Evolutionary conservation across 805 yeast genomes (phyloP), one percentile per base, ranked within the genome.

Genomic region (Saturnispora saitoi): DNA sequence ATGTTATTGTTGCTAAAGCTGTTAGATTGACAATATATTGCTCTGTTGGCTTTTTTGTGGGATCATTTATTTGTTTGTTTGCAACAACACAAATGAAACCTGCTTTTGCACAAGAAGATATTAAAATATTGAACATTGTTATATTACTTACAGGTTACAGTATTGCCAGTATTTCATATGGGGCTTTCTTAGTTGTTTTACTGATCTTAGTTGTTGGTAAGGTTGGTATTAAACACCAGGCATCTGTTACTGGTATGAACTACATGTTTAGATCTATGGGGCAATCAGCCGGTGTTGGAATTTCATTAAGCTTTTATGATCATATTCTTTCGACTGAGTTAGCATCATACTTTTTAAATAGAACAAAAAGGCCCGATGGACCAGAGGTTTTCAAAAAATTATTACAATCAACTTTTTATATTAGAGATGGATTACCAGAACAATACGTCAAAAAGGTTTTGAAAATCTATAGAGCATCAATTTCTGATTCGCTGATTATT

Each of bases 191-290:
- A 32, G 75, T 71, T 19, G 66, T 72, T 19, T 53, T 69, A 8
- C 51, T 68, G 36, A 62, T 72, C 32, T 61, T 73, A 45, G 73
- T 70, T 32, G 74, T 74, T 14, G 73, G 69, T 43, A 63, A 67
- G 17, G 71, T 72, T 29, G 75, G 75, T 5, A 59, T 64, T 46
- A 66, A 70, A 26, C 66, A 70, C 48, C 79, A 73, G 56, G 77
- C 76, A 12, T 63, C 73, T 2, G 70, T 72, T 44, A 72, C 75
- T 0, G 77, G 78, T 39, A 66, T 73, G 62, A 73, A 70, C 55
- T 73, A 74, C 51, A 56, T 74, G 45, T 73, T 75, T 65, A 64
- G 78, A 53, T 73, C 79, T 3, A 60, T 72, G 45, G 79, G 78
- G 17, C 68, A 70, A 42, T 74, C 71, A 11, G 51, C 70, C 8